Percentiles rank a stretch among this genome's conserved stretches.
Evolutionary conservation across 148 eudicot genomes (phyloP).

Genomic region (Rhododendron molle): DNA sequence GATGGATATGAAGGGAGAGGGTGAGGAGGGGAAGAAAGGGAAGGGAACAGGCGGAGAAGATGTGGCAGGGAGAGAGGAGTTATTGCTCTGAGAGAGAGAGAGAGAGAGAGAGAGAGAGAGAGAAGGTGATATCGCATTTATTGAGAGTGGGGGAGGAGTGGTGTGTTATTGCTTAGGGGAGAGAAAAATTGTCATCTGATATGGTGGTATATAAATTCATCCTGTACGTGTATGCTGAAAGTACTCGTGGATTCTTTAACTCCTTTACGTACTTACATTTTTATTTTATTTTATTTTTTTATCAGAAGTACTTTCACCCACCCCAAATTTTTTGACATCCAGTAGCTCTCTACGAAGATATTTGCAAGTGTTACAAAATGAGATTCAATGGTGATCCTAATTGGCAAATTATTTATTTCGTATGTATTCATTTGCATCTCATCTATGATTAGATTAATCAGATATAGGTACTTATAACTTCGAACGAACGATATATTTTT

Average conservation of each 20-base stretch:
- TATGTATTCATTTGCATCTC: neutral
- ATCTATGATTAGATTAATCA: neutral
- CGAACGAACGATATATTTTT: neutral
- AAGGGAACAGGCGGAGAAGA: constrained; percentile 11
- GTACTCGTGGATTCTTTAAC: neutral
- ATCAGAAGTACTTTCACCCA: neutral
- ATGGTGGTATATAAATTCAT: neutral
- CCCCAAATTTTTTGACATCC: neutral
- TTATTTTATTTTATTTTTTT: too few species aligned
- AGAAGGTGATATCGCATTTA: constrained; percentile 18
- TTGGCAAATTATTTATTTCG: neutral
- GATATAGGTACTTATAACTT: too few species aligned
- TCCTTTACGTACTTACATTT: neutral
- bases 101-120: constrained; percentile 9
- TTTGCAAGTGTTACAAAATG: neutral
- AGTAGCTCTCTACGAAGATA: too few species aligned
- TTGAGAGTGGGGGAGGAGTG: constrained; percentile 1
- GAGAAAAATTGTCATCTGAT: neutral
- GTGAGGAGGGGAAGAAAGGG: constrained; percentile 14
- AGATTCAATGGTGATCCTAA: neutral
- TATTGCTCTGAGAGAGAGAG: constrained; percentile 20
- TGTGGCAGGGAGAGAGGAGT: constrained; percentile 14
- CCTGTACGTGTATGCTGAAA: neutral
- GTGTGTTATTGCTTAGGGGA: neutral
- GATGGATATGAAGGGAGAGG: neutral